Evolutionary conservation across 768 basidiomycete genomes (phyloP).

Genomic region (Cystoderma amianthinum): DNA sequence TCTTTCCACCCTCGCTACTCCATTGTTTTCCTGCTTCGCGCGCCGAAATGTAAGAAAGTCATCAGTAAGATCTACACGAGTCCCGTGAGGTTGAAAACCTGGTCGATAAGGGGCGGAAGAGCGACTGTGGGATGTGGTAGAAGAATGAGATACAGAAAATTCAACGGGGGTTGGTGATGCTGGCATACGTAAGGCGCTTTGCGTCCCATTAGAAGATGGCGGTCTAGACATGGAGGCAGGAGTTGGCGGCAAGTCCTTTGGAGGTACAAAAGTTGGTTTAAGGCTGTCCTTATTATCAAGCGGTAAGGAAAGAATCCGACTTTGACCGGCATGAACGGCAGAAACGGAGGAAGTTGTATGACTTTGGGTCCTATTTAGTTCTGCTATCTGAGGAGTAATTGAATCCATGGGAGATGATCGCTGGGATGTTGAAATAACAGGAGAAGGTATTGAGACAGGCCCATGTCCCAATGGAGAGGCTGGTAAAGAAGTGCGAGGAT

Average conservation of each 20-base stretch:
- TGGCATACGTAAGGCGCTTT: too few species aligned
- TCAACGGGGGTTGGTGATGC: not conserved
- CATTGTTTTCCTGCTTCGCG: conserved; percentile 24
- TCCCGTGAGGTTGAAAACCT: conserved; percentile 91
- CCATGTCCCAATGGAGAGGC: conserved; percentile 23
- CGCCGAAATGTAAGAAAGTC: conserved; percentile 57
- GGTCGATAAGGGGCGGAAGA: conserved; percentile 68
- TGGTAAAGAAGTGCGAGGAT: conserved; percentile 23
- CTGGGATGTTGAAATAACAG: too few species aligned
- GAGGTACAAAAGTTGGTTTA: too few species aligned
- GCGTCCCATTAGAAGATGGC: too few species aligned
- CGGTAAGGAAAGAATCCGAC: too few species aligned
- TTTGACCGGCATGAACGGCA: too few species aligned
- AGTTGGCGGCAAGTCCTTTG: too few species aligned
- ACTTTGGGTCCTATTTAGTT: not conserved
- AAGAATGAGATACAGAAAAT: not conserved
- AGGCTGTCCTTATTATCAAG: too few species aligned
- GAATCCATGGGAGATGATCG: conserved; percentile 7
- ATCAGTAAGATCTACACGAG: conserved; percentile 74
- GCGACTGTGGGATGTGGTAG: conserved; percentile 5
- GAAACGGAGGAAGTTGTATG: too few species aligned
- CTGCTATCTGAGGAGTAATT: not conserved
- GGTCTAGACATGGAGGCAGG: too few species aligned
- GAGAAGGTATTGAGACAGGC: not conserved
- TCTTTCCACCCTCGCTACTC: conserved; percentile 61